Evolutionary conservation across 768 basidiomycete species (phyloP), one percentile per base, ranked within the genome.

Genomic region (Leccinum uliginosum): DNA sequence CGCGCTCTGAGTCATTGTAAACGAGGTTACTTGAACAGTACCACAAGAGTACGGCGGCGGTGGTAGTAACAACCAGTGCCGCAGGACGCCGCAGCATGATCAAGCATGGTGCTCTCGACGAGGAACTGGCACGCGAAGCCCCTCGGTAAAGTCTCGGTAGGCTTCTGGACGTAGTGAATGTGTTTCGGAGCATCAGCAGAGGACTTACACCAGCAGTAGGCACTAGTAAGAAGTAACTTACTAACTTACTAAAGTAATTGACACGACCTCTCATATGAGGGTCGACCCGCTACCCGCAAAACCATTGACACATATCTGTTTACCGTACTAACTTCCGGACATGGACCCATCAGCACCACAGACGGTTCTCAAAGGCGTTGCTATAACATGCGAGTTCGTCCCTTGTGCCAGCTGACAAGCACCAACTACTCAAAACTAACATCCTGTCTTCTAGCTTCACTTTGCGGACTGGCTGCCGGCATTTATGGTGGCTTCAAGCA

Each of bases 311-410:
- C 21, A 23, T 21, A 19, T 21, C 26, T 40, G 32, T 24, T 32
- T 45, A 32, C 21, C 9, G n/a, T n/a, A n/a, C n/a, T n/a, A n/a
- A n/a, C n/a, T n/a, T n/a, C n/a, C n/a, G 4, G 17, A 53, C 45
- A 72, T 72, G 71, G 71, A 72, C 47, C 64, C 68, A 4, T 67
- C 66, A 53, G 72, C 70, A 57, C 64, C 72, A 34, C 62, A 68
- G 56, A 83, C 78, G 26, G 75, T 90, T 46, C 75, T 78, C 27
- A 74, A 80, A 55, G 85, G 86, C 55, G 82, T 86, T 26, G 65
- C 81, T 59, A 71, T 80, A 73, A 83, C 86, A 85, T 91, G 89
- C 88, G 80, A 87, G 89, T 90, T 83, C 83, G 85, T 87, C 74
- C 63, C 62, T 57, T 57, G 47, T 57, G 35, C 26, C 29, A 45